These are phyloP conservation scores for Lasiodiplodia hormozganensis DNA, from an alignment of 2,329 filamentous ascomycete genomes.

Conservation along the genomic window DNA sequence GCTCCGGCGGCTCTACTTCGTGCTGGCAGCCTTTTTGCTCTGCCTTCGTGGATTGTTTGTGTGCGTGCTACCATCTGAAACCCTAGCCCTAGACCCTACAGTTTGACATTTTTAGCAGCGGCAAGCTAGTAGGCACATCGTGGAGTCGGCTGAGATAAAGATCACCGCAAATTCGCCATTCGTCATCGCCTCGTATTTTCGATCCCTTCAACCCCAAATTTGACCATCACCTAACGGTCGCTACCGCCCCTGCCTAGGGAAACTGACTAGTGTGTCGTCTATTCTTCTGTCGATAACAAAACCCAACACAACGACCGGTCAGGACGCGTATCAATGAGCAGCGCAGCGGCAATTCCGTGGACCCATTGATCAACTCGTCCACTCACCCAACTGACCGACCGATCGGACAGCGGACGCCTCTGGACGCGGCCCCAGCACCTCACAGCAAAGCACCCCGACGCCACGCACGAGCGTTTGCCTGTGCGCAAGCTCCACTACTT, in stretches of 20 bases:
- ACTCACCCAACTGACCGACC: background rate
- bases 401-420: background rate
- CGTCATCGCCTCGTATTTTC: conserved; percentile 2
- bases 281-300: background rate
- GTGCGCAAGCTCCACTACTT: conserved; percentile 15
- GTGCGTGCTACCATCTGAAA: background rate
- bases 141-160: background rate
- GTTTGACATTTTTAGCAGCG: conserved; percentile 1
- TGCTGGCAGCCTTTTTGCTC: background rate
- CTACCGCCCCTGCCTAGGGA: background rate
- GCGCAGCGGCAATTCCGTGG: background rate
- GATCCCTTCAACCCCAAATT: background rate
- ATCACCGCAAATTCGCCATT: conserved; percentile 4
- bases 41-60: background rate
- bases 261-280: too few relatives aligned
- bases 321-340: background rate
- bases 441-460: background rate
- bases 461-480: background rate
- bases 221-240: background rate
- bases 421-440: background rate
- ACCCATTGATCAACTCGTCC: background rate
- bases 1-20: background rate
- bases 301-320: background rate
- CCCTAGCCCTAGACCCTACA: background rate
- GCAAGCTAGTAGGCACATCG: background rate